Conservation (phyloP, 441 rosid species). For the Erodium texanum region DNA sequence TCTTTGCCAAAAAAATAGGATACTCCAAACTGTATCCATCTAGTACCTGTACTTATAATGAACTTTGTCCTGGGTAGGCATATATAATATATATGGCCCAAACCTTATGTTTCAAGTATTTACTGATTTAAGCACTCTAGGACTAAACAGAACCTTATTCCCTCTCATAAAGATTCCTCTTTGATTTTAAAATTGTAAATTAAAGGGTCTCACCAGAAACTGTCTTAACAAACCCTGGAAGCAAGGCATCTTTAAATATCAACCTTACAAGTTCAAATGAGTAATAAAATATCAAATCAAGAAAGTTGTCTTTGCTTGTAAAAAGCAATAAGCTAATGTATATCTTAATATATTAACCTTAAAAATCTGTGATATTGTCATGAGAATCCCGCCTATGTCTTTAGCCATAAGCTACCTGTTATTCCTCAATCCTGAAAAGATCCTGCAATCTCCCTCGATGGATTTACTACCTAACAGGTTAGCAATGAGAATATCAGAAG, state of each 20-base stretch:
- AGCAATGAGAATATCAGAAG: not conserved
- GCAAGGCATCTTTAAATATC: constrained; percentile 7
- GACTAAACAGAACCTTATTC: not conserved
- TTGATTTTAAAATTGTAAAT: too few species aligned
- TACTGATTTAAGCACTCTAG: not conserved
- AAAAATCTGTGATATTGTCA: not conserved
- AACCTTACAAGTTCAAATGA: not conserved
- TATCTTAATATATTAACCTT: not conserved
- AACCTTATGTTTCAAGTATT: not conserved
- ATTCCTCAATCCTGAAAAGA: not conserved
- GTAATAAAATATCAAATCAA: not conserved
- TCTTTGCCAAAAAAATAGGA: not conserved
- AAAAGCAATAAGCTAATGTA: not conserved
- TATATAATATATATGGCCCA: not conserved
- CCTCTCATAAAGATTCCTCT: too few species aligned
- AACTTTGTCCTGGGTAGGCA: not conserved
- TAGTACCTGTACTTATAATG: not conserved
- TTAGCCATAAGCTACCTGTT: not conserved
- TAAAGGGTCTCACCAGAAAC: not conserved
- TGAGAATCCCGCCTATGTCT: not conserved
- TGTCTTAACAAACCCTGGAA: not conserved
- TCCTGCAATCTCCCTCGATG: not conserved
- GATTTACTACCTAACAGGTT: constrained; percentile 1
- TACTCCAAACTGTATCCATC: not conserved
- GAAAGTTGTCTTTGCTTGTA: not conserved